Evolutionary conservation across 257 asterid genomes (phyloP), one percentile per base, ranked within the genome.

Genomic region (Ajuga chamaepitys): DNA sequence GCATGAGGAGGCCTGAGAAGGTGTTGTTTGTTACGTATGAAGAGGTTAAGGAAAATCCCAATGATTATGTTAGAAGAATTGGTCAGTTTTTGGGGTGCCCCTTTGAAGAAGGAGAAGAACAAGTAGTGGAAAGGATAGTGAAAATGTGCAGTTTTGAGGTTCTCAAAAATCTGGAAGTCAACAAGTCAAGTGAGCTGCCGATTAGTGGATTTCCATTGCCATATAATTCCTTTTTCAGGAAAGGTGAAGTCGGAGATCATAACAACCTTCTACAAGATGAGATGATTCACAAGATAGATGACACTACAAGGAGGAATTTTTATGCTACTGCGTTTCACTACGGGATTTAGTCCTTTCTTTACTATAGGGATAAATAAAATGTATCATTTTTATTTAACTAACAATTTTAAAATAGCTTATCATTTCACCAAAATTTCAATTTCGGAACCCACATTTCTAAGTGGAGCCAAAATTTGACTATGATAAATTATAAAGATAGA

Each of bases 71-170:
- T 11, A 42, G 41, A 25, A 53, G 28, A 13, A 42, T 80, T 54
- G 86, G 64, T 3, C 69, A 80, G 37, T 84, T 81, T 51, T 73
- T 84, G 81, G 87, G 79, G 7, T 77, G 64, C 25, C 84, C 91
- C 0, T 80, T 85, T 21, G 66, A 25, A 9, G 74, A 22, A 10
- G 63, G 62, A 0, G 78, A 58, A 37, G 80, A 73, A 10, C 22
- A 50, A 45, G 53, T 62, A 60, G 57, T 72, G 9, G 83, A 76
- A 22, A 76, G 72, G 66, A 75, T 81, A 14, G 82, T 80, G 64
- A 68, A 53, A 14, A 7, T 4, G 0, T 83, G 89, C 63, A 78
- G 87, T 73, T 84, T 78, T 70, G 89, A 77, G 72, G 66, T 14
- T 2, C 12, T 79, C 76, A 78, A 80, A 45, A 72, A 64, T 1